phyloP scores from a whole-genome alignment of 2,329 filamentous ascomycete genomes.

The Xenoacremonium recifei region DNA sequence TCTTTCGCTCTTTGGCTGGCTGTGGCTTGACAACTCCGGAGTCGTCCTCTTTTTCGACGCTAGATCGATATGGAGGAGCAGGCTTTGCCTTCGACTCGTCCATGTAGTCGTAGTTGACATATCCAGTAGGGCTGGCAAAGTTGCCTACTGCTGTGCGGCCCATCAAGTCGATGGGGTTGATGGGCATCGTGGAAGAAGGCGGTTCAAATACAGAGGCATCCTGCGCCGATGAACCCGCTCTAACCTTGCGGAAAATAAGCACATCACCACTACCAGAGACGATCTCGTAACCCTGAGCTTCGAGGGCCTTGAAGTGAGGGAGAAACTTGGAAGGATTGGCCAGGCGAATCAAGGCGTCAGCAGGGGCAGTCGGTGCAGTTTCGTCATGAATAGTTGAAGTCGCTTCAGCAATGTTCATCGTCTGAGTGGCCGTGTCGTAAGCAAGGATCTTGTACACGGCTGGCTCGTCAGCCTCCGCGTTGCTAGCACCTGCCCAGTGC shows the following conservation, averaged over 20 bases:
- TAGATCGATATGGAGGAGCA: slow-evolving; percentile 34
- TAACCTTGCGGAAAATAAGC: slow-evolving; percentile 64
- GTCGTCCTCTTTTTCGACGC: slow-evolving; percentile 46
- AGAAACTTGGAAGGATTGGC: slow-evolving; percentile 65
- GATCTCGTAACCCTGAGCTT: slow-evolving; percentile 64
- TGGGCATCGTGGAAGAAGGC: slow-evolving; percentile 1
- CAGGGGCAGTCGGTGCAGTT: slow-evolving; percentile 52
- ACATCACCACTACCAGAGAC: slow-evolving; percentile 62
- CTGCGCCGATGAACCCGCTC: slow-evolving; percentile 19
- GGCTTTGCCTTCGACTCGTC: slow-evolving; percentile 29
- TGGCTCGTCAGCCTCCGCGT: slow-evolving; percentile 7
- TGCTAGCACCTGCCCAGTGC: slow-evolving; percentile 19
- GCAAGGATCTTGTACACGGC: slow-evolving; percentile 62
- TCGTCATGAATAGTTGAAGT: slow-evolving; percentile 51
- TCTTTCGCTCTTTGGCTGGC: slow-evolving; percentile 31
- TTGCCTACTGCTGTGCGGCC: slow-evolving; percentile 49
- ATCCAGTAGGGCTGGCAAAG: slow-evolving; percentile 64
- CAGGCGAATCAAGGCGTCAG: slow-evolving; percentile 59
- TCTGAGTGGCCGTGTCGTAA: slow-evolving; percentile 59
- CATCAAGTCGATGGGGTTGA: slow-evolving; percentile 62
- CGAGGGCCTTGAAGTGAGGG: slow-evolving; percentile 57
- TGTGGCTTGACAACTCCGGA: slow-evolving; percentile 44
- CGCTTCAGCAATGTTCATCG: slow-evolving; percentile 59
- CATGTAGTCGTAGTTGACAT: slow-evolving; percentile 58
- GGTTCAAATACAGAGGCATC: neutral